Base-by-base conservation (phyloP, 331 rosid genomes). In the Arachis monticola region DNA sequence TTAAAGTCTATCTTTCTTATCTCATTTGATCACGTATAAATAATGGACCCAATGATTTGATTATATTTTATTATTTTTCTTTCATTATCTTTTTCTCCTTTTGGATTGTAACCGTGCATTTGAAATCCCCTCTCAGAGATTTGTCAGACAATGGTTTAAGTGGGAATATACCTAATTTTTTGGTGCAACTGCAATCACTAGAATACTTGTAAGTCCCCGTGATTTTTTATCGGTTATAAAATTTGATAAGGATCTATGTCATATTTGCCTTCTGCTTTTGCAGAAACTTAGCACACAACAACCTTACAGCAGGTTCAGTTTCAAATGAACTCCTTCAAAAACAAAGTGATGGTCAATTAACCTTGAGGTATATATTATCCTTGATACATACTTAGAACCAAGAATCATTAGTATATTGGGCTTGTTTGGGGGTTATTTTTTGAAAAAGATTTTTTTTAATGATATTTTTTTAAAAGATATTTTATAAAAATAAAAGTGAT, bases 101-200 rank as follows among this genome's bases (percentile, higher is more conserved):
- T 64, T 14, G 47, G 53, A 69, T 42, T 64, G 12, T 63, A 63
- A 65, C 8, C 2, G 2, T 53, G 45, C 44, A 67, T 53, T 38
- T 50, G 64, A 11, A 51, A 71, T 58, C 30, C 56, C 1, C 52
- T 78, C 74, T 78, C 87, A 91, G 90, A 85, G 91, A 88, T 83
- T 66, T 88, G 64, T 88, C 0, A 8, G 83, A 83, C 79, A 88
- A 88, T 42, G 79, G 60, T 48, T 72, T 90, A 38, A 72, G 55
- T 0, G 97, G 92, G 12, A 1, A 78, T 1, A 14, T 88, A 14
- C 93, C 97, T 22, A 80, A 79, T 31, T 83, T 84, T 40, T 73
- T 86, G n/a, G 66, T 85, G 41, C 65, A 62, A 8, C 58, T 91
- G 52, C 70, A 61, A 38, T 60, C 41, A 55, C 75, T 88, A 22